Evolutionary conservation across 805 yeast genomes (phyloP).

Genomic region (Torulaspora delbrueckii): DNA sequence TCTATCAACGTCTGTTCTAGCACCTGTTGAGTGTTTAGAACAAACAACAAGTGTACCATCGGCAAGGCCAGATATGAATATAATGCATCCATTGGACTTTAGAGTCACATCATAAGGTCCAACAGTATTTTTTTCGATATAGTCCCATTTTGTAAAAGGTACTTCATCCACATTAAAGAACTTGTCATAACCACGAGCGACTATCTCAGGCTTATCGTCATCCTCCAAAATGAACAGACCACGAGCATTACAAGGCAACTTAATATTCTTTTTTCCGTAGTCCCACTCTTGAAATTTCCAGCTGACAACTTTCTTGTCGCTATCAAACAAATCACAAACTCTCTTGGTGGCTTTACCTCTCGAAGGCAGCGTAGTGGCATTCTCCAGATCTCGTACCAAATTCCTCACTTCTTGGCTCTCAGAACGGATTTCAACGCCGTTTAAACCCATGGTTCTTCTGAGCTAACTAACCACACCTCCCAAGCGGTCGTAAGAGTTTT

Average conservation of each 20-base stretch:
- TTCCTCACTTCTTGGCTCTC: conserved; percentile 3
- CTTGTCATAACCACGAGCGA: conserved; percentile 88
- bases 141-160: conserved; percentile 44
- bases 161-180: conserved; percentile 81
- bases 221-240: conserved; percentile 63
- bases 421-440: not conserved
- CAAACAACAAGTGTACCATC: conserved; percentile 81
- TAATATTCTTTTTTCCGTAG: conserved; percentile 51
- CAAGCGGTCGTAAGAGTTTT: not conserved
- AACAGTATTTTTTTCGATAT: conserved; percentile 42
- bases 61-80: conserved; percentile 68
- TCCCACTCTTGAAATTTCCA: conserved; percentile 96
- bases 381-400: conserved; percentile 22
- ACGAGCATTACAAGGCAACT: conserved; percentile 70
- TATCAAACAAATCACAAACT: conserved; percentile 27
- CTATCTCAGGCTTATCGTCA: conserved; percentile 40
- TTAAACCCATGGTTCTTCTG: not conserved
- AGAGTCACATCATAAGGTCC: conserved; percentile 81
- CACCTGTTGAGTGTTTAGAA: conserved; percentile 86
- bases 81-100: conserved; percentile 93
- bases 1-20: conserved; percentile 44
- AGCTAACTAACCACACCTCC: not conserved
- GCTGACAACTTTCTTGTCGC: conserved; percentile 30
- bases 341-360: conserved; percentile 35
- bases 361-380: conserved; percentile 18